Evolutionary conservation across 208 protist genomes (phyloP).

Genomic region (Crithidia expoeki): DNA sequence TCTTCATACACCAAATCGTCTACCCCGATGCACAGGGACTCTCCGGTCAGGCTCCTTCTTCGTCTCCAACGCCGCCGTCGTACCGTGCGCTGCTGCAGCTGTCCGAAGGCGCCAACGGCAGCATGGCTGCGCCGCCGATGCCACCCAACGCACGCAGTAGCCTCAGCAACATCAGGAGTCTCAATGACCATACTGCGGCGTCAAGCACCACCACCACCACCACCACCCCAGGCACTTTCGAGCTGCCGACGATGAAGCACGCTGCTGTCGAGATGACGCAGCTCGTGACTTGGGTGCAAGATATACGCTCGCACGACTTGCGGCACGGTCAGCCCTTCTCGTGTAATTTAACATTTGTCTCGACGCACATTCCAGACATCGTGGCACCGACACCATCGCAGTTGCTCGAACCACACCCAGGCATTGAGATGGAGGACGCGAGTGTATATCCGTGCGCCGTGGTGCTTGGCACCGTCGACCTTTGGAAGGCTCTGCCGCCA

Average conservation of each 20-base stretch:
- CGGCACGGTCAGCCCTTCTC: conserved; percentile 31
- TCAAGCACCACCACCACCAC: not conserved
- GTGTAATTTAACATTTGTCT: conserved; percentile 27
- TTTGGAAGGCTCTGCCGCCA: conserved; percentile 55
- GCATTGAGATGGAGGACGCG: conserved; percentile 8
- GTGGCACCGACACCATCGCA: conserved; percentile 9
- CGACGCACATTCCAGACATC: conserved; percentile 16
- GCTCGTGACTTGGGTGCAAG: conserved; percentile 38
- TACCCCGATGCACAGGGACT: conserved; percentile 2
- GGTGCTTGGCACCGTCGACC: conserved; percentile 41
- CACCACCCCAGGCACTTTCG: conserved; percentile 22
- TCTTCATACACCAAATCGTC: conserved; percentile 39
- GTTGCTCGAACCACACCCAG: conserved; percentile 14
- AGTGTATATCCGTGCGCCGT: conserved; percentile 34
- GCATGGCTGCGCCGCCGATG: conserved; percentile 24
- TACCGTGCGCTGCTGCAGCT: conserved; percentile 32
- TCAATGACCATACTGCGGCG: too few relatives aligned
- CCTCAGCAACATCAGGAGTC: not conserved
- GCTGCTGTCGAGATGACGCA: conserved; percentile 36
- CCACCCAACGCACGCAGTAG: not conserved
- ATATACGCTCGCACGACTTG: conserved; percentile 32
- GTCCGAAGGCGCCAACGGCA: conserved; percentile 31
- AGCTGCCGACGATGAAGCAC: conserved; percentile 44
- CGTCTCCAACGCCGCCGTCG: conserved; percentile 10
- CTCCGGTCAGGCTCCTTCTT: not conserved